Conservation (phyloP, 2,329 filamentous ascomycete genomes). For the Xylariaceae sp. region DNA sequence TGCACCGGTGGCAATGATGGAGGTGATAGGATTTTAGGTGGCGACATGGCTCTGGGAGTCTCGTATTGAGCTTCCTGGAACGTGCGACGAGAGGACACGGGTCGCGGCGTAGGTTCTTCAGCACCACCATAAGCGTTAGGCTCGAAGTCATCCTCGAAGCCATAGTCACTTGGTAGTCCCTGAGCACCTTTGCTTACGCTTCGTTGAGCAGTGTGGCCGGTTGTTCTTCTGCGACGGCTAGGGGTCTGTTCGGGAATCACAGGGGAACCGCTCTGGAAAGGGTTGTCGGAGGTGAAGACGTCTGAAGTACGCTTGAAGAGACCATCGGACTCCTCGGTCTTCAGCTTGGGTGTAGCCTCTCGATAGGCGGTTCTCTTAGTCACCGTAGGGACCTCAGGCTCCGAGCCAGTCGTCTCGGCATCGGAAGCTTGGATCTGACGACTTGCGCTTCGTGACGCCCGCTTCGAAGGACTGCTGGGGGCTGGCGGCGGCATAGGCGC, state of each 20-base stretch:
- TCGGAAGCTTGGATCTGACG: constrained; percentile 50
- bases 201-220: constrained; percentile 36
- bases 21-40: neutral
- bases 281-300: constrained; percentile 84
- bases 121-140: constrained; percentile 54
- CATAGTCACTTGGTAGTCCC: constrained; percentile 40
- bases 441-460: constrained; percentile 49
- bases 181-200: constrained; percentile 40
- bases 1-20: neutral
- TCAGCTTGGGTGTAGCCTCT: constrained; percentile 44
- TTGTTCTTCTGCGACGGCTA: constrained; percentile 46
- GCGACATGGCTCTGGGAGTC: constrained; percentile 30
- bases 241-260: constrained; percentile 47
- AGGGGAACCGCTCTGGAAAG: constrained; percentile 76
- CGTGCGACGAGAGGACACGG: constrained; percentile 34
- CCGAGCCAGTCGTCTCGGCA: constrained; percentile 43
- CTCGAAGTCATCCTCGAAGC: constrained; percentile 47
- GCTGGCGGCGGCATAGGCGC: constrained; percentile 33
- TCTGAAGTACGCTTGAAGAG: constrained; percentile 38
- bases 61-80: constrained; percentile 32
- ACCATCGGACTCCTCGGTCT: constrained; percentile 48
- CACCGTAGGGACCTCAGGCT: constrained; percentile 36
- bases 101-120: constrained; percentile 48
- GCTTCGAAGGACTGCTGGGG: constrained; percentile 47
- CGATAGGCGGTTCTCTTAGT: constrained; percentile 30